Percentiles rank a stretch among this genome's conserved stretches.
Conservation (phyloP, 768 basidiomycete species). For the Pleurotus pulmonarius region DNA sequence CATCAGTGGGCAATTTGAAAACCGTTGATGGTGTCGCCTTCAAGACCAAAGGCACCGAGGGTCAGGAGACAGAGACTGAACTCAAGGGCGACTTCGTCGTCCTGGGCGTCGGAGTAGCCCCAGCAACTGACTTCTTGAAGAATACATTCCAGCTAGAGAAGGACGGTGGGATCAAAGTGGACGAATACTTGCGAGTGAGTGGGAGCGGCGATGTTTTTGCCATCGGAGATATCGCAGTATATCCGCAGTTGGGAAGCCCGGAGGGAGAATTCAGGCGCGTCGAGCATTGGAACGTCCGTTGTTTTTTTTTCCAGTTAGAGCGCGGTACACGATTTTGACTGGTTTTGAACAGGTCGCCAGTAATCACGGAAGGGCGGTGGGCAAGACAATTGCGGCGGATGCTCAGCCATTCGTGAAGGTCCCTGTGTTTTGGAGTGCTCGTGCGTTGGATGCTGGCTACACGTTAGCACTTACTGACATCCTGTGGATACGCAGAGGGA, state of each 20-base stretch:
- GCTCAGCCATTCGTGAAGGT: constrained; percentile 72
- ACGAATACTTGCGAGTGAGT: constrained; percentile 64
- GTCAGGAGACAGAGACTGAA: constrained; percentile 29
- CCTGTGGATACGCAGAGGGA: constrained; percentile 49
- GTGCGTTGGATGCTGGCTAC: constrained; percentile 35
- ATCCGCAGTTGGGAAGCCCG: constrained; percentile 55
- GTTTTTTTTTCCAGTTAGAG: no score
- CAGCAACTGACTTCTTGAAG: constrained; percentile 78
- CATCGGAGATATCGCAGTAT: constrained; percentile 80
- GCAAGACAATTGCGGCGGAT: constrained; percentile 62
- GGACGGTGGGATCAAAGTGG: constrained; percentile 75
- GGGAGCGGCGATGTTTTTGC: constrained; percentile 59
- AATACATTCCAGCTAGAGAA: constrained; percentile 68
- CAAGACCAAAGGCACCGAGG: constrained; percentile 27
- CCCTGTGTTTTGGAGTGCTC: constrained; percentile 89
- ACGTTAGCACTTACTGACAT: not conserved
- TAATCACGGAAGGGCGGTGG: constrained; percentile 84
- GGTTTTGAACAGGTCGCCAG: constrained; percentile 57
- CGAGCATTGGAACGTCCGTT: constrained; percentile 96
- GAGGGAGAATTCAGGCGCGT: constrained; percentile 46
- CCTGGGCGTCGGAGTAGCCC: constrained; percentile 84
- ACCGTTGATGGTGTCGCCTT: constrained; percentile 65
- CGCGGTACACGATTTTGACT: no score
- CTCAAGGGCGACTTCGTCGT: constrained; percentile 75
- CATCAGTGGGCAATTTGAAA: constrained; percentile 46